Evolutionary conservation across 805 yeast species (phyloP).

Genomic region (Pichia occidentalis): DNA sequence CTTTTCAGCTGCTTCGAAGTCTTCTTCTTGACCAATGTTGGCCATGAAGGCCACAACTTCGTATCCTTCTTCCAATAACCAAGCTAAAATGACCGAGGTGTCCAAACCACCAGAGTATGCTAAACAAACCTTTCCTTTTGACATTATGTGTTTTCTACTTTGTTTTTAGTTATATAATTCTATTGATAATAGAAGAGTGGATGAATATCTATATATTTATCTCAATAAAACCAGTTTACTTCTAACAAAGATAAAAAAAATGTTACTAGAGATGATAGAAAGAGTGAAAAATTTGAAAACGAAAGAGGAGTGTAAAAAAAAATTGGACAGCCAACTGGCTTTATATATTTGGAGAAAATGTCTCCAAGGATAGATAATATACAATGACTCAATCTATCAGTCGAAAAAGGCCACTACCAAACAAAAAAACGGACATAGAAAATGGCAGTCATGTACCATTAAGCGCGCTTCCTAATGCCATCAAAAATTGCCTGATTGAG

Average conservation of each 20-base stretch:
- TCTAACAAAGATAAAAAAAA: slow-evolving; percentile 6
- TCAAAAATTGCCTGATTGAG: too few species aligned
- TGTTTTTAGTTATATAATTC: neutral
- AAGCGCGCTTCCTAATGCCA: neutral
- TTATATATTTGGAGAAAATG: too few species aligned
- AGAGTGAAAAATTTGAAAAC: neutral
- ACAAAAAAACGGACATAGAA: too few species aligned
- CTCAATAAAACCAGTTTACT: neutral
- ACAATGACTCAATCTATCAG: too few species aligned
- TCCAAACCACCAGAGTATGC: slow-evolving; percentile 99
- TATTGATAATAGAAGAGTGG: too few species aligned
- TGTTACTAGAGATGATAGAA: slow-evolving; percentile 1
- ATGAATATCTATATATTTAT: too few species aligned
- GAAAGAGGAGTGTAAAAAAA: neutral
- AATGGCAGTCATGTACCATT: too few species aligned
- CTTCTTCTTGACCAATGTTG: slow-evolving; percentile 98
- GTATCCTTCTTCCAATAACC: slow-evolving; percentile 96
- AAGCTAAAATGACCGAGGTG: slow-evolving; percentile 94
- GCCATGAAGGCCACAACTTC: slow-evolving; percentile 98
- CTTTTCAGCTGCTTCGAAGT: slow-evolving; percentile 92
- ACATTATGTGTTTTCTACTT: slow-evolving; percentile 52
- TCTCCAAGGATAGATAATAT: too few species aligned
- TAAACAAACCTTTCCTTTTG: slow-evolving; percentile 97
- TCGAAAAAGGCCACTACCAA: too few species aligned
- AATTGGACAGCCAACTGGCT: neutral